These are phyloP conservation scores for Phaffomyces antillensis DNA, from an alignment of 805 yeast species.

Conservation along the genomic window DNA sequence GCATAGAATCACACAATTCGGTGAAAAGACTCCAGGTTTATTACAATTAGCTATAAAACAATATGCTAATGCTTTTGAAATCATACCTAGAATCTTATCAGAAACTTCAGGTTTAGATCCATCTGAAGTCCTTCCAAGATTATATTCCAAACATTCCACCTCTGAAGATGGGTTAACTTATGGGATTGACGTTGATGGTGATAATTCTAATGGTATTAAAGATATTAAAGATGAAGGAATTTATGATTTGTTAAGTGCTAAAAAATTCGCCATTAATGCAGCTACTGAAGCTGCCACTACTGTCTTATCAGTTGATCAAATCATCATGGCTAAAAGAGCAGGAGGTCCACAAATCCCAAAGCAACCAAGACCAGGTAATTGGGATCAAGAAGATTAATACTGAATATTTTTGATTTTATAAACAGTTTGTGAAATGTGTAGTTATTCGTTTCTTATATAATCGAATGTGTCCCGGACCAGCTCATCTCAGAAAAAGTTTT, in stretches of 20 bases:
- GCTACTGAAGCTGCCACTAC: slow-evolving; percentile 96
- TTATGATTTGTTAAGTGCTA: slow-evolving; percentile 72
- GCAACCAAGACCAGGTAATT: slow-evolving; percentile 84
- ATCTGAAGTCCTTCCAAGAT: slow-evolving; percentile 78
- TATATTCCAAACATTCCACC: slow-evolving; percentile 77
- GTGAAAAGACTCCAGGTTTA: slow-evolving; percentile 91
- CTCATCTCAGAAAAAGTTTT: slow-evolving; percentile 1
- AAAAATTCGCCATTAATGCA: slow-evolving; percentile 80
- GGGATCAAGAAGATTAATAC: slow-evolving; percentile 84
- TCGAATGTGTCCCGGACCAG: slow-evolving; percentile 5
- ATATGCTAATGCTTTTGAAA: slow-evolving; percentile 92
- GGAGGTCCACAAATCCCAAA: slow-evolving; percentile 93
- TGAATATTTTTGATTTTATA: not conserved
- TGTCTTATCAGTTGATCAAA: slow-evolving; percentile 88
- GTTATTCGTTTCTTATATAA: too few species aligned
- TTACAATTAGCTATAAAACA: slow-evolving; percentile 90
- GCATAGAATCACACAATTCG: slow-evolving; percentile 69
- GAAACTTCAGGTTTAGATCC: slow-evolving; percentile 93
- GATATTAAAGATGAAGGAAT: slow-evolving; percentile 67
- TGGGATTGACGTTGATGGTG: slow-evolving; percentile 80
- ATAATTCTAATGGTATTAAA: slow-evolving; percentile 55
- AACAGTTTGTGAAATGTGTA: too few species aligned
- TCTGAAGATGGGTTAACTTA: slow-evolving; percentile 32
- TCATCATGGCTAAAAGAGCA: slow-evolving; percentile 97
- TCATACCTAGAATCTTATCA: slow-evolving; percentile 84